These are phyloP conservation scores for Penicillium capsulatum DNA, from an alignment of 2,329 filamentous ascomycete genomes.

Conservation along the genomic window DNA sequence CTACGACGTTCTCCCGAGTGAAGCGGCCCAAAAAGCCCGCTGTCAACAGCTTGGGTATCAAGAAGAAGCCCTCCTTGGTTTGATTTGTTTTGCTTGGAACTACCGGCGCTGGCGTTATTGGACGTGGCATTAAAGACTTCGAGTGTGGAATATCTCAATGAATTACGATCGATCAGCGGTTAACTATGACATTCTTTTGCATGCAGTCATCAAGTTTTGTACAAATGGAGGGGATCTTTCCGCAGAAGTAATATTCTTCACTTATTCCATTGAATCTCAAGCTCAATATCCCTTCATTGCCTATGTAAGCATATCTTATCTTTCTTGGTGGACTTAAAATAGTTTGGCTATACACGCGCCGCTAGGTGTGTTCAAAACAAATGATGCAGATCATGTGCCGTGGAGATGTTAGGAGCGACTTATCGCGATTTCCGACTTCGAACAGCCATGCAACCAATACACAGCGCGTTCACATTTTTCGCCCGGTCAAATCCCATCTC, in stretches of 20 bases:
- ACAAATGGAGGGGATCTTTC: no score
- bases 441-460: not conserved
- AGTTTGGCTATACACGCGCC: no score
- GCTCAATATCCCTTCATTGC: no score
- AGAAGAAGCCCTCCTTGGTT: constrained; percentile 66
- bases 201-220: no score
- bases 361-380: not conserved
- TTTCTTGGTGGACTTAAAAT: no score
- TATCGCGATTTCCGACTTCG: not conserved
- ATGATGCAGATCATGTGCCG: not conserved
- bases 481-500: not conserved
- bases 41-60: constrained; percentile 72
- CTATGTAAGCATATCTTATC: no score
- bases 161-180: no score
- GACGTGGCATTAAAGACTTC: no score
- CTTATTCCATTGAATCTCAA: no score
- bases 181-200: no score
- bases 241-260: no score
- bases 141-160: no score
- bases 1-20: constrained; percentile 65
- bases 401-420: not conserved
- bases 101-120: constrained; percentile 13
- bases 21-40: constrained; percentile 86
- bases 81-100: constrained; percentile 13
- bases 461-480: not conserved